These are phyloP conservation scores for Trametes villosa DNA, from an alignment of 768 basidiomycete species.

Conservation along the genomic window DNA sequence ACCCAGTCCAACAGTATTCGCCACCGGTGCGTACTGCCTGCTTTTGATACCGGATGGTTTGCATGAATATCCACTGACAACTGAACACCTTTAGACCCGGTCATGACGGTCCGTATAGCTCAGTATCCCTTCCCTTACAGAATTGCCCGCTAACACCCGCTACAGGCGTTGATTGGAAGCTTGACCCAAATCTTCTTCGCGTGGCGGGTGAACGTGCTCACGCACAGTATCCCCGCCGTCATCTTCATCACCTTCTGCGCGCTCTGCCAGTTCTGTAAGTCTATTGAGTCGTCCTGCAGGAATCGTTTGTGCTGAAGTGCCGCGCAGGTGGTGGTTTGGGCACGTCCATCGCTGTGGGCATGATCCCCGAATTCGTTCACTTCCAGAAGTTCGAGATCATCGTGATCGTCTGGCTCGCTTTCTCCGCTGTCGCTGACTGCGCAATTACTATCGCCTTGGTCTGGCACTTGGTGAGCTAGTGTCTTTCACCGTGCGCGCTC, in stretches of 20 bases:
- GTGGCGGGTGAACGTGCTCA: slow-evolving; percentile 45
- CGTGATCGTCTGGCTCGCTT: slow-evolving; percentile 47
- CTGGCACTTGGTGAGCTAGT: slow-evolving; percentile 43
- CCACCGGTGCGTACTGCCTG: slow-evolving; percentile 36
- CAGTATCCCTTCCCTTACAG: background rate
- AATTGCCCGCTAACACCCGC: too few species aligned
- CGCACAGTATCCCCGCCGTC: slow-evolving; percentile 34
- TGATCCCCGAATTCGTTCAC: slow-evolving; percentile 38
- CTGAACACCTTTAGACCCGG: slow-evolving; percentile 41
- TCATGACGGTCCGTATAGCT: slow-evolving; percentile 42
- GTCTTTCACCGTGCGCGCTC: background rate
- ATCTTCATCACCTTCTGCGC: slow-evolving; percentile 33
- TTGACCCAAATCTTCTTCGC: slow-evolving; percentile 54
- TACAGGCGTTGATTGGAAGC: slow-evolving; percentile 48
- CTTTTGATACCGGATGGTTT: background rate
- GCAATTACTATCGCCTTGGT: slow-evolving; percentile 49
- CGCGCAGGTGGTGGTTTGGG: slow-evolving; percentile 40
- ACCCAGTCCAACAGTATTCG: slow-evolving; percentile 41
- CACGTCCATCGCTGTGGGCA: slow-evolving; percentile 37
- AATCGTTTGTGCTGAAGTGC: background rate
- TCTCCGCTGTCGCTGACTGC: slow-evolving; percentile 46
- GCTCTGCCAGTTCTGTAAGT: slow-evolving; percentile 35
- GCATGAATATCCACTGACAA: too few species aligned
- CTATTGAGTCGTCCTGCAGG: background rate
- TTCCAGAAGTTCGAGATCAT: slow-evolving; percentile 40